Evolutionary conservation across 1,139 yeast species (phyloP).

Genomic region (Yamadazyma dushanensis): DNA sequence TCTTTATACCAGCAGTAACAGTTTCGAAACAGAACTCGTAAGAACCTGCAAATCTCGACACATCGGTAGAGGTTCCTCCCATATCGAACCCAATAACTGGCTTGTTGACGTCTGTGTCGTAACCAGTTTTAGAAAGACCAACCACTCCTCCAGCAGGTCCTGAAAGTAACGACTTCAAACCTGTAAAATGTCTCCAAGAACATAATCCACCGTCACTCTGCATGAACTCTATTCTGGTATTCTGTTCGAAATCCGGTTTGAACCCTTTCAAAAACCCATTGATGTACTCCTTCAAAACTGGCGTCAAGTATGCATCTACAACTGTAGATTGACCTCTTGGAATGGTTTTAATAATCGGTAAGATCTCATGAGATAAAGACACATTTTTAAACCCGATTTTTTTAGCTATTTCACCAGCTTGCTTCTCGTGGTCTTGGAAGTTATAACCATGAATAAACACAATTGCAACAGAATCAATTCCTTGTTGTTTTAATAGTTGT

Average conservation of each 20-base stretch:
- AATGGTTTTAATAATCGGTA: slow-evolving; percentile 74
- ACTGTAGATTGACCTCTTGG: slow-evolving; percentile 72
- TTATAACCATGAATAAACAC: slow-evolving; percentile 72
- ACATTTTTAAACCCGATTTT: slow-evolving; percentile 56
- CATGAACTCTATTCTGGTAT: slow-evolving; percentile 47
- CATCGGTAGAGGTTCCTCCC: slow-evolving; percentile 65
- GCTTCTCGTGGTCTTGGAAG: slow-evolving; percentile 61
- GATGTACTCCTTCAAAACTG: slow-evolving; percentile 64
- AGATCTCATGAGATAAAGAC: slow-evolving; percentile 63
- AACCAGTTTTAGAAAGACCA: slow-evolving; percentile 53
- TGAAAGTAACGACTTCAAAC: slow-evolving; percentile 50
- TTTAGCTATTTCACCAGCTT: slow-evolving; percentile 57
- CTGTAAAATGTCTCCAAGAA: slow-evolving; percentile 48
- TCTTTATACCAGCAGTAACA: slow-evolving; percentile 53
- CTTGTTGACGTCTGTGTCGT: slow-evolving; percentile 33
- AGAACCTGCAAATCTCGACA: slow-evolving; percentile 44
- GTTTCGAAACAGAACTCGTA: slow-evolving; percentile 55
- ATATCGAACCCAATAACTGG: slow-evolving; percentile 59
- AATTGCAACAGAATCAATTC: slow-evolving; percentile 66
- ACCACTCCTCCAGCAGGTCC: slow-evolving; percentile 67
- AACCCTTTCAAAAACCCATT: slow-evolving; percentile 63
- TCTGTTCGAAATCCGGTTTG: slow-evolving; percentile 38
- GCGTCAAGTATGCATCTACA: slow-evolving; percentile 78
- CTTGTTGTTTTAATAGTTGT: slow-evolving; percentile 45
- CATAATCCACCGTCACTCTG: slow-evolving; percentile 61